phyloP scores from a whole-genome alignment of 495 filamentous ascomycete genomes.

The Poronia punctata region DNA sequence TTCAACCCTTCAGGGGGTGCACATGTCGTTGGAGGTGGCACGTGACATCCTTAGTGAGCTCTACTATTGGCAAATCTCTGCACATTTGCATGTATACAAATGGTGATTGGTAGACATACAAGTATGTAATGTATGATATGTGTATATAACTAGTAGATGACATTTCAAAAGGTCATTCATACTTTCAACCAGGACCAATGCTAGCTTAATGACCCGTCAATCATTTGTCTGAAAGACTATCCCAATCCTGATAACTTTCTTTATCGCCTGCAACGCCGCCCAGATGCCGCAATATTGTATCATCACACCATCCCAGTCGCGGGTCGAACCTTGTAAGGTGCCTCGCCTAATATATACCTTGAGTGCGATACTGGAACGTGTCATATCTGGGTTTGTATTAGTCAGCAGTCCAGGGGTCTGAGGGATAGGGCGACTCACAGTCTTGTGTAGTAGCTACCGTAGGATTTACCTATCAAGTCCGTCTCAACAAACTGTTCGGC shows the following conservation, averaged over 20 bases:
- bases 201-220: too few relatives aligned
- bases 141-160: too few relatives aligned
- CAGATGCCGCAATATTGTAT: conserved; percentile 27
- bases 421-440: conserved; percentile 39
- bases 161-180: too few relatives aligned
- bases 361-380: conserved; percentile 72
- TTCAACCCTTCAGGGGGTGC: too few relatives aligned
- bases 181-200: too few relatives aligned
- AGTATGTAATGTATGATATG: too few relatives aligned
- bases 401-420: background rate
- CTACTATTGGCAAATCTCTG: too few relatives aligned
- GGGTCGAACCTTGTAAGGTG: conserved; percentile 7
- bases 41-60: too few relatives aligned
- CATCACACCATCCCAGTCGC: conserved; percentile 11
- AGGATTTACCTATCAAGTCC: conserved; percentile 61
- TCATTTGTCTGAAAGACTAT: conserved; percentile 19
- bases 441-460: conserved; percentile 72
- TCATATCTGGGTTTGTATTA: conserved; percentile 50
- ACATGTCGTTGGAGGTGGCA: too few relatives aligned
- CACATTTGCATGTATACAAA: too few relatives aligned
- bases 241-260: conserved; percentile 20
- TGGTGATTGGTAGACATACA: too few relatives aligned
- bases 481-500: conserved; percentile 67
- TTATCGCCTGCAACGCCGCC: conserved; percentile 29
- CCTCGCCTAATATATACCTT: conserved; percentile 68